Evolutionary conservation across 2,329 filamentous ascomycete genomes (phyloP).

Genomic region (Fusarium sp.): DNA sequence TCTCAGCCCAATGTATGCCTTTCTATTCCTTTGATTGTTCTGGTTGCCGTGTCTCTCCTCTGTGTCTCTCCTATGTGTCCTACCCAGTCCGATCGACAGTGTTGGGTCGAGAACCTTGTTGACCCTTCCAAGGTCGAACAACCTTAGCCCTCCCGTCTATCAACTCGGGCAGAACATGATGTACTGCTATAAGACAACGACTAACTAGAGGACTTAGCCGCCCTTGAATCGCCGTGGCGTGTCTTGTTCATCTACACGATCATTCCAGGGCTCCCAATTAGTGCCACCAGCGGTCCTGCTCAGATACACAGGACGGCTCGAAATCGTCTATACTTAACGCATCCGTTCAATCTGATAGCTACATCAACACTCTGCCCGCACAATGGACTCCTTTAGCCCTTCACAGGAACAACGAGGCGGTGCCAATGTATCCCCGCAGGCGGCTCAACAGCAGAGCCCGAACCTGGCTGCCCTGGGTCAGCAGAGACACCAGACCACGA

Average conservation of each 20-base stretch:
- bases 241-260: not conserved
- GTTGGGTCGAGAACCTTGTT: not conserved
- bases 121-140: not conserved
- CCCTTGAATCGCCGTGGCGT: not conserved
- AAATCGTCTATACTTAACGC: not conserved
- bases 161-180: not conserved
- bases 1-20: constrained; percentile 16
- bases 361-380: not conserved
- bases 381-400: constrained; percentile 20
- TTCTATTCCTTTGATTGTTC: not conserved
- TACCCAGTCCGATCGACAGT: not conserved
- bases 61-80: not conserved
- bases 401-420: not conserved
- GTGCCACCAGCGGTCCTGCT: not conserved
- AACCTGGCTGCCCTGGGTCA: constrained; percentile 9
- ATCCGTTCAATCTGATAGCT: not conserved
- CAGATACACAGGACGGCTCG: not conserved
- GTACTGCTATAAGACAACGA: not conserved
- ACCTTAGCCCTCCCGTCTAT: not conserved
- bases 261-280: not conserved
- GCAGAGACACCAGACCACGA: constrained; percentile 2
- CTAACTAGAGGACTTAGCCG: constrained; percentile 4
- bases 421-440: constrained; percentile 1
- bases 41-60: not conserved
- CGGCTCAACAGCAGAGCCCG: constrained; percentile 14